Evolutionary conservation across 768 basidiomycete genomes (phyloP).

Genomic region (Collybia sordida): DNA sequence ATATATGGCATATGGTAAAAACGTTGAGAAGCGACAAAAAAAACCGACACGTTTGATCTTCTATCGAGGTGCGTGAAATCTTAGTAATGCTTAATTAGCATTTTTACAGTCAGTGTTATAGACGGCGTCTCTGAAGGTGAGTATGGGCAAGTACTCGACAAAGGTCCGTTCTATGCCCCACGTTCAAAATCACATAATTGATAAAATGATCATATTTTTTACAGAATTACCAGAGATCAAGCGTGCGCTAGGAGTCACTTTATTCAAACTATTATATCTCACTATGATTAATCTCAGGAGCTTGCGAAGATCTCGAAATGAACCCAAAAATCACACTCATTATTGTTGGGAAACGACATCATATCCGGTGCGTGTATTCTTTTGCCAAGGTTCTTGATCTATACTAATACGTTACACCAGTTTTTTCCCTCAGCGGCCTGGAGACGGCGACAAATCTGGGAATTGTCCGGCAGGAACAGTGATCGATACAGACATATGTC

Average conservation of each 20-base stretch:
- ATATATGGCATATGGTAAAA: constrained; percentile 53
- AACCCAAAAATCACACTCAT: constrained; percentile 71
- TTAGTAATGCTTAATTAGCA: constrained; percentile 10
- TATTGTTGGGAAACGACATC: constrained; percentile 79
- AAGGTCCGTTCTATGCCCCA: constrained; percentile 37
- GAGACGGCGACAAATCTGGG: constrained; percentile 60
- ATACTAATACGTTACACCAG: constrained; percentile 16
- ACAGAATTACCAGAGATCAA: constrained; percentile 62
- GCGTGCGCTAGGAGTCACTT: constrained; percentile 32
- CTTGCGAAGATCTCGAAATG: constrained; percentile 58
- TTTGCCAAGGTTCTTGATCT: not conserved
- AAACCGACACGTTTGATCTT: constrained; percentile 65
- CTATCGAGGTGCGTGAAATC: constrained; percentile 55
- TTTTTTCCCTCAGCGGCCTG: constrained; percentile 26
- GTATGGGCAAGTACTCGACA: constrained; percentile 48
- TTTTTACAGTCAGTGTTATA: constrained; percentile 19
- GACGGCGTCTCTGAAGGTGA: constrained; percentile 54
- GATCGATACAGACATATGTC: constrained; percentile 66
- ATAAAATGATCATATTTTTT: not conserved
- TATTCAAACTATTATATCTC: not conserved
- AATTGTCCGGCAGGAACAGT: constrained; percentile 81
- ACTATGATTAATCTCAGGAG: constrained; percentile 37
- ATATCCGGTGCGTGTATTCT: constrained; percentile 38
- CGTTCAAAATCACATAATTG: not conserved
- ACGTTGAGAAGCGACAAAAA: constrained; percentile 42